Evolutionary conservation across 306 rosid genomes (phyloP), one percentile per base, ranked within the genome.

Genomic region (Pterocarpus macrocarpus): DNA sequence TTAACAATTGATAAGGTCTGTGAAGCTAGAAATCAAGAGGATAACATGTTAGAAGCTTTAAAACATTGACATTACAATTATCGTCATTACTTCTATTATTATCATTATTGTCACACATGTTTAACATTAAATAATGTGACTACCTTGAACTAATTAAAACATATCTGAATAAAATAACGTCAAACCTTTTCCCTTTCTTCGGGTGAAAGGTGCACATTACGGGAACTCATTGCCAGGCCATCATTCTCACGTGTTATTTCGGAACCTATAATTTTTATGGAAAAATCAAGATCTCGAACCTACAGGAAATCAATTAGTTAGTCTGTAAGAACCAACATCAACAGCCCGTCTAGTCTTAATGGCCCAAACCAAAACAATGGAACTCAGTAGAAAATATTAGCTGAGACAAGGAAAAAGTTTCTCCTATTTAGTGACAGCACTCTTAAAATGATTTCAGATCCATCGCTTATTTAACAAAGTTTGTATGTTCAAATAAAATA

Each of bases 201-300:
- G 16, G 86, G 89, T 63, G 92, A 88, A 80, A 95, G 97, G 78
- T 56, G 87, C 74, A 95, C 99, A 69, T 95, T 95, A 73, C 99
- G 94, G 1, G 98, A 95, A 83, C 99, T 90, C 99, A 91, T 81
- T 73, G 99, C 99, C 8, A 95, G 86, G 69, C 99, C 99, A 81
- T 95, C 97, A 0, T 17, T 61, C 5, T 93, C 97, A 5, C 98
- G 94, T 16, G 80, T 76, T 64, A 93, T 56, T 50, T 94, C 97
- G 35, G 87, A 91, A 56, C 98, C 97, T 9, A 95, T 81, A 69
- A 95, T 86, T 81, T 89, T 76, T 45, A 92, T 71, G 39, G 90
- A 70, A 84, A 95, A 93, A 80, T 95, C 98, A 83, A 95, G 98
- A 88, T 95, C 97, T 69, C 90, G 86, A 86, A 95, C 98, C 99